These are phyloP conservation scores for Thelonectria olida DNA, from an alignment of 2,329 filamentous ascomycete genomes.

Conservation along the genomic window DNA sequence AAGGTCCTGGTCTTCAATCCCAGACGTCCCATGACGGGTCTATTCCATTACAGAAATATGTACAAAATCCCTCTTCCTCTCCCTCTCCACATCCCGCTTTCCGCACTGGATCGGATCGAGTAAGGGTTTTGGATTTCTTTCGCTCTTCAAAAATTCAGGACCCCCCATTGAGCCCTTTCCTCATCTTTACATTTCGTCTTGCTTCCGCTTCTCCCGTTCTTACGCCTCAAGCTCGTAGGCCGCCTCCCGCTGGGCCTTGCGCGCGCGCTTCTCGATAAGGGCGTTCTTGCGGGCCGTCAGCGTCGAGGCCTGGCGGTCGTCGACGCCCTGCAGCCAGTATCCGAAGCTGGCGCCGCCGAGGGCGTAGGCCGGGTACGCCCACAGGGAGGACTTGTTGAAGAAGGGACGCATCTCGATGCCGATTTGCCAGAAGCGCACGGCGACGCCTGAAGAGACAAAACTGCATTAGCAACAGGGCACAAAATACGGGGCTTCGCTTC, in stretches of 20 bases:
- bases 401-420: slow-evolving; percentile 98
- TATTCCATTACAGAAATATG: slow-evolving; percentile 37
- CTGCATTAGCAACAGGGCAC: no score
- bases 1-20: slow-evolving; percentile 28
- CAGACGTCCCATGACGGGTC: slow-evolving; percentile 38
- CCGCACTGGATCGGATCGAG: not conserved
- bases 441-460: slow-evolving; percentile 72
- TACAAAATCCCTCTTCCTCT: slow-evolving; percentile 29
- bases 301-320: slow-evolving; percentile 80
- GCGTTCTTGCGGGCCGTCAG: slow-evolving; percentile 80
- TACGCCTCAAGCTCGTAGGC: slow-evolving; percentile 39
- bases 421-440: slow-evolving; percentile 93
- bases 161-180: not conserved
- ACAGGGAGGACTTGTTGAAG: slow-evolving; percentile 84
- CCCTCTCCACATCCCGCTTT: not conserved
- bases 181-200: slow-evolving; percentile 2
- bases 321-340: slow-evolving; percentile 95
- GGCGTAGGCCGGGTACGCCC: slow-evolving; percentile 92
- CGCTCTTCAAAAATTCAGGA: not conserved
- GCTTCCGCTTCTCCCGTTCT: slow-evolving; percentile 11
- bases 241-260: slow-evolving; percentile 59
- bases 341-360: slow-evolving; percentile 89
- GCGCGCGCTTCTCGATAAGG: slow-evolving; percentile 88
- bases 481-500: no score
- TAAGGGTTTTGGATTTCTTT: not conserved